Conservation (phyloP, 352 stramenopile genomes). For the Phytopythium delawarense region DNA sequence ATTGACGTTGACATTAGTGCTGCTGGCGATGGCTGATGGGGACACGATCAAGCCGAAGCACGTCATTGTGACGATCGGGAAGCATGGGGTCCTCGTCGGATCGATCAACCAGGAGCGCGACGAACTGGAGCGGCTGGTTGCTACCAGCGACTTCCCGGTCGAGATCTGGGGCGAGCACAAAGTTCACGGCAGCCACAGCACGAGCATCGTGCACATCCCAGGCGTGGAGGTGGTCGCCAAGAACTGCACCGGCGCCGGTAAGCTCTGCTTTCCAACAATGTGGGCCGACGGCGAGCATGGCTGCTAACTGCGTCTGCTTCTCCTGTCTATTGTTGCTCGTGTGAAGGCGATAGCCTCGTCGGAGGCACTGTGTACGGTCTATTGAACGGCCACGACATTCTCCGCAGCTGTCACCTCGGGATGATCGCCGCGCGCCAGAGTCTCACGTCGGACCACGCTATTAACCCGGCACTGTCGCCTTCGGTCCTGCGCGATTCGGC, state of each 20-base stretch:
- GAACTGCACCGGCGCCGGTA: conserved; percentile 77
- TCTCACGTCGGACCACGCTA: conserved; percentile 57
- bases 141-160: conserved; percentile 29
- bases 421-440: conserved; percentile 74
- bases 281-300: neutral
- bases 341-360: conserved; percentile 66
- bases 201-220: conserved; percentile 67
- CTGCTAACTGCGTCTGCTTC: neutral
- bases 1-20: conserved; percentile 16
- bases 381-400: conserved; percentile 51
- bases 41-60: conserved; percentile 50
- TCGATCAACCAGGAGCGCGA: conserved; percentile 38
- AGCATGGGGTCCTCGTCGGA: conserved; percentile 63
- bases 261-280: conserved; percentile 5
- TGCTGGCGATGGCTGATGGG: conserved; percentile 57
- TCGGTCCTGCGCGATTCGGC: conserved; percentile 27
- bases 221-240: conserved; percentile 45
- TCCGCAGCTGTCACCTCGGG: conserved; percentile 63
- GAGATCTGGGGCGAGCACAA: conserved; percentile 57
- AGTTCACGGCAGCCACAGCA: conserved; percentile 32
- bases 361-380: conserved; percentile 76
- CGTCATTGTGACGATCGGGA: conserved; percentile 76
- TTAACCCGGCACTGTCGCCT: conserved; percentile 46
- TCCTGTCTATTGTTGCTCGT: neutral
- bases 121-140: conserved; percentile 12